These are phyloP conservation scores for Fraxinus xanthoxyloides DNA, from an alignment of 305 asterid genomes.

Conservation along the genomic window DNA sequence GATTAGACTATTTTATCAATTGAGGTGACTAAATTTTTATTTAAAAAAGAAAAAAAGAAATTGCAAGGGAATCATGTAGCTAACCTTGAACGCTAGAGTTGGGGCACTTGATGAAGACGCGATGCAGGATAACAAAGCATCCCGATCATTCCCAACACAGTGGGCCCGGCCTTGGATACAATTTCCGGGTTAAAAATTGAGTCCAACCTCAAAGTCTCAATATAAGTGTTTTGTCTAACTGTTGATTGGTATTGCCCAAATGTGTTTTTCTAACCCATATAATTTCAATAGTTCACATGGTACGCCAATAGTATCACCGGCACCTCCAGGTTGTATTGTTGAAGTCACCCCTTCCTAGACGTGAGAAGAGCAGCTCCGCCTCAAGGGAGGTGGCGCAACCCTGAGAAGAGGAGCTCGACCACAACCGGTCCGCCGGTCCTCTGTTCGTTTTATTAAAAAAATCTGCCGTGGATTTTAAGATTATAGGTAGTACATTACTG, in stretches of 20 bases:
- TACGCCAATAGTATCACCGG: no score
- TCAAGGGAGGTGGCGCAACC: slow-evolving; percentile 84
- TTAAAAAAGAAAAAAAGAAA: no score
- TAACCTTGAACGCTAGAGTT: slow-evolving; percentile 64
- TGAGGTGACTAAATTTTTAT: no score
- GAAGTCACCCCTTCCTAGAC: slow-evolving; percentile 57
- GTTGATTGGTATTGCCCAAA: slow-evolving; percentile 75
- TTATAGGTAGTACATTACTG: no score
- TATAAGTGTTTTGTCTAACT: slow-evolving; percentile 79
- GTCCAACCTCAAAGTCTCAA: slow-evolving; percentile 61
- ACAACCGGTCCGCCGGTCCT: slow-evolving; percentile 38
- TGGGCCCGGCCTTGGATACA: slow-evolving; percentile 40
- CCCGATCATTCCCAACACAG: slow-evolving; percentile 54
- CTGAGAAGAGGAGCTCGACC: slow-evolving; percentile 72
- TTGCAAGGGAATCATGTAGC: neutral
- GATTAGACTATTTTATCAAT: no score
- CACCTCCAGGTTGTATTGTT: slow-evolving; percentile 19
- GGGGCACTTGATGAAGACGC: no score
- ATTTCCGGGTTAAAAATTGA: slow-evolving; percentile 74
- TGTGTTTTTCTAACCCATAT: slow-evolving; percentile 85
- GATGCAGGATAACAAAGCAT: slow-evolving; percentile 44
- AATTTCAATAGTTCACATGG: slow-evolving; percentile 75
- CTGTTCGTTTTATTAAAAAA: slow-evolving; percentile 39
- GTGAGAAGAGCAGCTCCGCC: slow-evolving; percentile 78
- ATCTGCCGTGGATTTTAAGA: no score